Conservation (phyloP, 2,329 filamentous ascomycete genomes). For the Colletotrichum somersetense region DNA sequence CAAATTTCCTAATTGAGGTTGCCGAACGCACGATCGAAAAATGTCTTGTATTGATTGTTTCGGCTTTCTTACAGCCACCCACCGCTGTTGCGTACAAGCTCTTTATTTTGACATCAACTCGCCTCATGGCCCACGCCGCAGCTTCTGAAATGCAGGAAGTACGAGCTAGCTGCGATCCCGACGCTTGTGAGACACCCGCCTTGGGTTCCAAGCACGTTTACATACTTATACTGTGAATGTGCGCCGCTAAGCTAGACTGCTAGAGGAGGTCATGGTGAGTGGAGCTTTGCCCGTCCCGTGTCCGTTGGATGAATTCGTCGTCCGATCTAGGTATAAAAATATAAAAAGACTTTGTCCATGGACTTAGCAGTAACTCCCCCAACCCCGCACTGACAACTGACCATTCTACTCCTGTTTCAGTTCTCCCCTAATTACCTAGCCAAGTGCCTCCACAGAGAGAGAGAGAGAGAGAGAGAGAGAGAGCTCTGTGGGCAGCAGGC, state of each 20-base stretch:
- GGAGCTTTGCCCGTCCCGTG: background rate
- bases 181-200: background rate
- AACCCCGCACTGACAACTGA: background rate
- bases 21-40: background rate
- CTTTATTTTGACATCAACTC: background rate
- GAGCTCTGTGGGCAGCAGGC: background rate
- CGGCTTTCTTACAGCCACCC: background rate
- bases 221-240: background rate
- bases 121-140: background rate
- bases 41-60: too few relatives aligned
- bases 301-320: background rate
- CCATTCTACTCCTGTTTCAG: background rate
- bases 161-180: too few relatives aligned
- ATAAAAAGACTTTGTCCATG: background rate
- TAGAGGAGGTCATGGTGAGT: background rate
- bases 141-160: background rate
- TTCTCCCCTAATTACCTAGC: background rate
- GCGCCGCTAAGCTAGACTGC: background rate
- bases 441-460: background rate
- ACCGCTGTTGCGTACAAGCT: background rate
- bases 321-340: background rate
- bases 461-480: background rate
- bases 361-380: background rate
- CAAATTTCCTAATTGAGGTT: background rate
- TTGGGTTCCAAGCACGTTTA: background rate